Conservation (phyloP, 306 rosid genomes). For the Sindora glabra region DNA sequence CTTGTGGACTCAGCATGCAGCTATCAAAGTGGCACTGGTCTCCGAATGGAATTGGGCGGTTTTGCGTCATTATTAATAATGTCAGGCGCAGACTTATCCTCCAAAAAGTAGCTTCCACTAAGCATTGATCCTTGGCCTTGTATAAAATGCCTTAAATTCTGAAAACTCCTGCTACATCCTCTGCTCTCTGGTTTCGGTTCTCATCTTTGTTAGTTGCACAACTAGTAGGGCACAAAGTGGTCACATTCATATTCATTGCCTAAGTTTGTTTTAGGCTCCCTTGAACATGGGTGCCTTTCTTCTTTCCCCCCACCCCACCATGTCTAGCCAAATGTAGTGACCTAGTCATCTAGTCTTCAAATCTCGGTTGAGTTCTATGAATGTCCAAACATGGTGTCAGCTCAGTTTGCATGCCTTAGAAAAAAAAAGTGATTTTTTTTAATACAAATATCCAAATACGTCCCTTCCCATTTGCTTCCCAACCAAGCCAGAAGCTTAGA, state of each 20-base stretch:
- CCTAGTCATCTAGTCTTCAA: conserved; percentile 10
- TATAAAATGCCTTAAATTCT: too few species aligned
- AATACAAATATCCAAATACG: background rate
- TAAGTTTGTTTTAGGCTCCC: conserved; percentile 25
- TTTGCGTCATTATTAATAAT: conserved; percentile 24
- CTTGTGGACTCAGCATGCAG: conserved; percentile 12
- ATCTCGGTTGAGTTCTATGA: conserved; percentile 13
- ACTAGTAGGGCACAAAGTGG: conserved; percentile 23
- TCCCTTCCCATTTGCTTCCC: background rate
- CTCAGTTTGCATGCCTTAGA: conserved; percentile 10
- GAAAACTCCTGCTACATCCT: too few species aligned
- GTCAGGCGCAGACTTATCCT: conserved; percentile 34
- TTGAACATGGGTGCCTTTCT: too few species aligned
- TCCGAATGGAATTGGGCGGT: conserved; percentile 26
- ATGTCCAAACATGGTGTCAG: conserved; percentile 14
- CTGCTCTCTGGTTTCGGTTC: conserved; percentile 1
- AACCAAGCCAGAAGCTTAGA: background rate
- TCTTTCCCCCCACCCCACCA: conserved; percentile 18
- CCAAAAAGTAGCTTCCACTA: conserved; percentile 34
- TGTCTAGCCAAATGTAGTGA: conserved; percentile 18
- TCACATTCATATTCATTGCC: too few species aligned
- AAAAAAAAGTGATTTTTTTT: background rate
- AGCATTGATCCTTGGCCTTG: conserved; percentile 7
- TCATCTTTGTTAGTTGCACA: conserved; percentile 34
- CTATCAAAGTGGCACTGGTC: too few species aligned